A percentile compares a stretch with the other conserved stretches of the same genome.
Conservation (phyloP, 2,329 filamentous ascomycete genomes). For the Sporothrix humicola region DNA sequence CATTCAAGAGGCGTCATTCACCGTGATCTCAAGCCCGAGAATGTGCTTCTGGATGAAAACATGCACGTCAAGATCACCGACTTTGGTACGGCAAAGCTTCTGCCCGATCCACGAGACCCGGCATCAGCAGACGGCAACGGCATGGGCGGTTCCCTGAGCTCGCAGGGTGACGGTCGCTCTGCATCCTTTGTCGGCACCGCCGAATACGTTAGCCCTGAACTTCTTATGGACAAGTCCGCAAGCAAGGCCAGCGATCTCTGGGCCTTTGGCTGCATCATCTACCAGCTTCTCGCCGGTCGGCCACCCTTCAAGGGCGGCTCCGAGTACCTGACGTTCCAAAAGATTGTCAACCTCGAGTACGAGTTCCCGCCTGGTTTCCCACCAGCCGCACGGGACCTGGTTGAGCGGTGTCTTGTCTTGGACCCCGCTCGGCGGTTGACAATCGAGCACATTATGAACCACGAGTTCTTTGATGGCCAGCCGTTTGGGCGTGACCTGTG, state of each 20-base stretch:
- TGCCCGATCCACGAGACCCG: constrained; percentile 64
- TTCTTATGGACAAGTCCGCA: constrained; percentile 95
- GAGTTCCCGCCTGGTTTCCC: constrained; percentile 92
- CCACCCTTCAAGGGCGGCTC: constrained; percentile 96
- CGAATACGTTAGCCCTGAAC: constrained; percentile 95
- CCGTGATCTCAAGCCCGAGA: constrained; percentile 94
- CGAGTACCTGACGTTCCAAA: constrained; percentile 97
- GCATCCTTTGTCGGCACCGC: constrained; percentile 97
- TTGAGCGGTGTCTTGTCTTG: constrained; percentile 87
- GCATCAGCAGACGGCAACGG: constrained; percentile 50
- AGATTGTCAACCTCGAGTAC: constrained; percentile 93
- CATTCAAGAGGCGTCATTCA: constrained; percentile 95
- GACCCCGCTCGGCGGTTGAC: constrained; percentile 84
- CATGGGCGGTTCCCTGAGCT: constrained; percentile 10
- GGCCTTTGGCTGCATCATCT: constrained; percentile 98
- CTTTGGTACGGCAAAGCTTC: constrained; percentile 95
- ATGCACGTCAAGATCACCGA: constrained; percentile 99
- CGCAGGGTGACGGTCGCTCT: constrained; percentile 70
- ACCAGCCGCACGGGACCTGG: constrained; percentile 80
- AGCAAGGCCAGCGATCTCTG: constrained; percentile 98
- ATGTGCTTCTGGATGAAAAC: constrained; percentile 90
- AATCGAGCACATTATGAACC: constrained; percentile 95
- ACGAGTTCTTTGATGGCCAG: constrained; percentile 91
- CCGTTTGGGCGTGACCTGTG: constrained; percentile 83
- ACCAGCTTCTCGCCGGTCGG: constrained; percentile 91